Evolutionary conservation across 1,284 basidiomycete species (phyloP).

Genomic region (Pulveroboletus sp.): DNA sequence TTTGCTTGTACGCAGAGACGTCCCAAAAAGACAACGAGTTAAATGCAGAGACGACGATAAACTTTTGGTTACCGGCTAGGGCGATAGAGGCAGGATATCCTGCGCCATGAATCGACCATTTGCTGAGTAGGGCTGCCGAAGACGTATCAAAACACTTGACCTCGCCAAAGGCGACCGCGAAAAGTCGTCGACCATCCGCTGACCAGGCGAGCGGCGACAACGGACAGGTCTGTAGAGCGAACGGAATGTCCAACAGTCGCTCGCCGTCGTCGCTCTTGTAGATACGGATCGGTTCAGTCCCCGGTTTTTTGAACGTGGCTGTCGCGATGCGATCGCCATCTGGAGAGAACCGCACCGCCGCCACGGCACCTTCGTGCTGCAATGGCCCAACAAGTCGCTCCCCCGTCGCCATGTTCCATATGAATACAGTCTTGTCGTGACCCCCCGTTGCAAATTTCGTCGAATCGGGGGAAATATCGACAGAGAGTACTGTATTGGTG

Average conservation of each 20-base stretch:
- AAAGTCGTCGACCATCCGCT: background rate
- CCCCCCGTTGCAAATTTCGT: background rate
- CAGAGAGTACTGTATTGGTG: background rate
- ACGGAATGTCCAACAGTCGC: background rate
- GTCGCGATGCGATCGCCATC: constrained; percentile 1
- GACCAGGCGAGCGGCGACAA: background rate
- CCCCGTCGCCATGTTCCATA: constrained; percentile 1
- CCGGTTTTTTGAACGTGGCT: background rate
- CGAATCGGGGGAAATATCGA: constrained; percentile 3
- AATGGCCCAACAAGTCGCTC: background rate
- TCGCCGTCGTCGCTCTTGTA: background rate
- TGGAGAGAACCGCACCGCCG: constrained; percentile 3
- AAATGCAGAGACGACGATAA: background rate
- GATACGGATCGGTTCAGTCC: background rate
- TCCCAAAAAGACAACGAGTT: background rate
- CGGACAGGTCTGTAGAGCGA: background rate
- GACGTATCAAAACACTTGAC: background rate
- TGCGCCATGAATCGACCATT: background rate
- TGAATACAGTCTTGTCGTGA: background rate
- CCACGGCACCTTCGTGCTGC: background rate
- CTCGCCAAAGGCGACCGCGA: background rate
- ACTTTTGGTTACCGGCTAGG: background rate
- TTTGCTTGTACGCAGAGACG: background rate
- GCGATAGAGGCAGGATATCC: background rate
- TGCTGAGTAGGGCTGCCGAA: background rate